Evolutionary conservation across 2,329 filamentous ascomycete species (phyloP), one percentile per base, ranked within the genome.

Genomic region (Diaporthe ilicicola): DNA sequence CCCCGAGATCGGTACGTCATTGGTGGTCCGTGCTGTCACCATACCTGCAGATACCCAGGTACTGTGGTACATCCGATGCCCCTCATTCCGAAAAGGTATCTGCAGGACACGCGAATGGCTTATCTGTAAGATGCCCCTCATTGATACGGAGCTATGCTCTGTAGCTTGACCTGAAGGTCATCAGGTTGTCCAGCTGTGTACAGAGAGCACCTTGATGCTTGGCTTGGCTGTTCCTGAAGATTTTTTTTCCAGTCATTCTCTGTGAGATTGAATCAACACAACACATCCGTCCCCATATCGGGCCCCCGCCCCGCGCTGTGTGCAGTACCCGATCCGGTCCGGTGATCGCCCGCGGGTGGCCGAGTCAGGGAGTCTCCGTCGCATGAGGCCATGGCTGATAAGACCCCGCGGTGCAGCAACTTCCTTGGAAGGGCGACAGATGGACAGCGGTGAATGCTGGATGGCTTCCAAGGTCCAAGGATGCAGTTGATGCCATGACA

Each of bases 311-410:
- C 10, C 24, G 27, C 10, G 27, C n/a, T 32, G 42, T 24, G 59
- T 48, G 59, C 59, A 50, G 59, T 48, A 50, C n/a, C 59, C 59
- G 59, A 64, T 50, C 59, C 59, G 59, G 44, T 50, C 59, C 59
- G 59, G 44, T 50, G 29, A 64, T 64, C 29, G 44, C 44, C 56
- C 42, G 59, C 59, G 59, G 59, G 32, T 19, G 39, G 59, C 59
- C 59, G 59, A 64, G 59, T 64, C 59, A 64, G 59, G 37, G 44
- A 19, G 42, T 37, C 10, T 50, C 27, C 19, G 37, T 64, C 59
- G 59, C 44, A 50, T 48, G 59, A 46, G 44, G n/a, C 9, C 46
- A 44, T 50, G 8, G 27, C 66, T 76, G 34, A 78, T 68, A 53
- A 42, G 27, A 27, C 8, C 27, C n/a, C 27, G 27, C 42, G 59